Conservation (phyloP, 129 eudicot genomes). For the Flaveria ramosissima region DNA sequence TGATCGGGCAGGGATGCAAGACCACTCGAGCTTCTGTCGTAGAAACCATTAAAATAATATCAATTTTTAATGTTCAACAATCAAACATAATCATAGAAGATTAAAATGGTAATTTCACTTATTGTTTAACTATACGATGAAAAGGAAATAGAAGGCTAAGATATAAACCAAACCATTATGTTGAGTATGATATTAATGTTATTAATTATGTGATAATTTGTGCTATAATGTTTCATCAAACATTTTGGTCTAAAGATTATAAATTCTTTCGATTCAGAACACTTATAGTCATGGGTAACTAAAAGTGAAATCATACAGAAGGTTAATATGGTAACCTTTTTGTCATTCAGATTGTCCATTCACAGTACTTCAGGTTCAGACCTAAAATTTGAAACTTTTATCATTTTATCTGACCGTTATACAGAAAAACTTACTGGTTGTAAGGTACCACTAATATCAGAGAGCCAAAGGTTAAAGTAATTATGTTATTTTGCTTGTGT, state of each 20-base stretch:
- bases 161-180: no score
- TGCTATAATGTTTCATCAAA: no score
- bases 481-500: neutral
- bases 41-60: neutral
- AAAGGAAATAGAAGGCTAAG: no score
- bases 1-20: slow-evolving; percentile 47
- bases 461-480: neutral
- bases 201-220: no score
- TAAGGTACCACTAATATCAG: neutral
- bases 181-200: no score
- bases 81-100: no score
- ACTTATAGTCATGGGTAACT: neutral
- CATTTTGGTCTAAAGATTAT: no score
- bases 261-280: no score
- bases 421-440: neutral
- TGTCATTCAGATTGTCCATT: neutral
- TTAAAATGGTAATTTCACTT: no score
- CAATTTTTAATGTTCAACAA: neutral
- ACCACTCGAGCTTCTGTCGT: slow-evolving; percentile 44
- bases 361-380: neutral
- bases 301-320: neutral
- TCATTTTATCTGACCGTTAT: neutral
- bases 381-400: neutral
- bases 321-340: neutral
- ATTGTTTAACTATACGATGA: no score